phyloP scores from a whole-genome alignment of 2,329 filamentous ascomycete species.

The Trichoderma lentiforme region DNA sequence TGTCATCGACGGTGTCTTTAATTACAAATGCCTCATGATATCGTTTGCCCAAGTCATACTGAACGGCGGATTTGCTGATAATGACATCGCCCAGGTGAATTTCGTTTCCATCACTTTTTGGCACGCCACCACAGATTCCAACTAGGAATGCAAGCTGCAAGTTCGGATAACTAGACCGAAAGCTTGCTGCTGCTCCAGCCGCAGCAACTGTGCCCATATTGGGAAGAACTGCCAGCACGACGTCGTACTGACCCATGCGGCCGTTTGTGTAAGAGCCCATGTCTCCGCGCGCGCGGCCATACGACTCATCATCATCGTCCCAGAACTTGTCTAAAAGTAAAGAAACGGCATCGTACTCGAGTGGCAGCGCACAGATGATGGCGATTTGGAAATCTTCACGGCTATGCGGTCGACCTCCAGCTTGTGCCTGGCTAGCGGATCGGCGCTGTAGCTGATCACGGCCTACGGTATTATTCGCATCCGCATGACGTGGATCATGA shows the following conservation, averaged over 20 bases:
- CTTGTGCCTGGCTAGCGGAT: neutral
- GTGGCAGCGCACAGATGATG: neutral
- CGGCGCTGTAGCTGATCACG: neutral
- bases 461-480: neutral
- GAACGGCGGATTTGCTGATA: neutral
- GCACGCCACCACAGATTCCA: neutral
- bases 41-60: neutral
- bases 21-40: neutral
- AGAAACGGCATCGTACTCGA: neutral
- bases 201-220: neutral
- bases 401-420: neutral
- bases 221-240: neutral
- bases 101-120: neutral
- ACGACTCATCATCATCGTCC: conserved; percentile 18
- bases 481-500: neutral
- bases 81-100: neutral
- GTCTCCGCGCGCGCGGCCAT: conserved; percentile 28
- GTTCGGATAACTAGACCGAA: neutral
- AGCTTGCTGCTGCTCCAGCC: neutral
- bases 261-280: conserved; percentile 29
- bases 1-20: neutral
- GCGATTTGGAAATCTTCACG: neutral
- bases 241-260: conserved; percentile 22
- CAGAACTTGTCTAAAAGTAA: conserved; percentile 21
- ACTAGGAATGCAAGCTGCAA: neutral